These are phyloP conservation scores for Cercospora janseana DNA, from an alignment of 2,329 filamentous ascomycete genomes.

Conservation along the genomic window DNA sequence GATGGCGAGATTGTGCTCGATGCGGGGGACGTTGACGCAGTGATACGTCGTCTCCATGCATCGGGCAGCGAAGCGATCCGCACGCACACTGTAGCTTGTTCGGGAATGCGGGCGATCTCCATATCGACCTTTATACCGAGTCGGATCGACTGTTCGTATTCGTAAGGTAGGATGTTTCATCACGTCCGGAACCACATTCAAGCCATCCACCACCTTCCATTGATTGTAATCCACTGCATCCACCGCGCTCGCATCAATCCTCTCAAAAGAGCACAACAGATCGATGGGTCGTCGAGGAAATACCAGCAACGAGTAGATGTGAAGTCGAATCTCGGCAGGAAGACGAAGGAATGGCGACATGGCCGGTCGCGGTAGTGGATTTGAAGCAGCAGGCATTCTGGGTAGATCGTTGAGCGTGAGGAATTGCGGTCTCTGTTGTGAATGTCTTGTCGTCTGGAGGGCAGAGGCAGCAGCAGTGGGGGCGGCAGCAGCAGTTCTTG, in stretches of 20 bases:
- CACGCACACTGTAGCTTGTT: conserved; percentile 42
- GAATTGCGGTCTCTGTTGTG: conserved; percentile 14
- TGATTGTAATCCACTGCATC: conserved; percentile 46
- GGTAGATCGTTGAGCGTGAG: conserved; percentile 20
- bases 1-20: conserved; percentile 37
- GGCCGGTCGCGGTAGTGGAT: conserved; percentile 1
- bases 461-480: not conserved
- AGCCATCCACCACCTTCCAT: conserved; percentile 22
- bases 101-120: conserved; percentile 31
- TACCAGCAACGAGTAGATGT: conserved; percentile 48
- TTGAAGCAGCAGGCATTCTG: conserved; percentile 17
- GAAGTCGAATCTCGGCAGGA: conserved; percentile 48
- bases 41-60: conserved; percentile 57
- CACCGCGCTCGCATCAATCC: conserved; percentile 37
- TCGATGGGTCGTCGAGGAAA: conserved; percentile 36
- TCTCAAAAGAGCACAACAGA: conserved; percentile 35
- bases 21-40: conserved; percentile 40
- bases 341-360: conserved; percentile 42
- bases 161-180: conserved; percentile 38
- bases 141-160: conserved; percentile 47
- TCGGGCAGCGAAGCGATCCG: conserved; percentile 44
- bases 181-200: not conserved
- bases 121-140: conserved; percentile 31
- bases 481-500: not conserved
- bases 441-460: not conserved